Base-by-base conservation (phyloP, 306 rosid genomes). In the Abrus precatorius region DNA sequence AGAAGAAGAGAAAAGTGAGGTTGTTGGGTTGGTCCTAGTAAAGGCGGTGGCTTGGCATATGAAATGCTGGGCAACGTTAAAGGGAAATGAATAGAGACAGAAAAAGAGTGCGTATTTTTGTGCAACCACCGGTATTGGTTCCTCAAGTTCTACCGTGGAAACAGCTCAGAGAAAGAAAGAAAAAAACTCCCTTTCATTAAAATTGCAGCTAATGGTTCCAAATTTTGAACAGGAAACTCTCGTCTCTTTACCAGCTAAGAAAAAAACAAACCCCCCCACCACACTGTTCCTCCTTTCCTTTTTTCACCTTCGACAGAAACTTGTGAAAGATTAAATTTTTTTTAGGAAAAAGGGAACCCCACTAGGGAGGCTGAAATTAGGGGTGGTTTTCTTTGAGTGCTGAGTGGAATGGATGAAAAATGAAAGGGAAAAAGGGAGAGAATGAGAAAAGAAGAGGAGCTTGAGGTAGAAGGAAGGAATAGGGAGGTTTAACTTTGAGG, bases 381-480 rank as follows among this genome's bases (percentile, higher is more conserved):
- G 67, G 80, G 50, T 2, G 41, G 71, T 65, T 65, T 20, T 67
- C 8, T 67, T 65, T 32, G 48, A 38, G 27, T 12, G 48, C 45
- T 34, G 52, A 47, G 52, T 1, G 52, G 52, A 60, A 60, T 60
- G 43, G 20, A 10, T 9, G 7, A 36, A 1, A 65, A 73, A 34
- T 1, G 62, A 44, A 13, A 53, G 11, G 3, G 33, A 47, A 30
- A 30, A 14, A 59, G 40, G 3, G 40, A 9, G 13, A 32, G 29
- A 43, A 2, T 12, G 3, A 13, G 38, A 45, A 30, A 5, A 2
- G 38, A 36, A 60, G 14, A 70, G 56, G 85, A 80, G 91, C 91
- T 87, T 87, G 65, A 78, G 55, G 78, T 9, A 71, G 84, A 71
- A 82, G 88, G 79, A 80, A 82, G 41, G 81, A 86, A 86, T 70